A percentile compares a stretch with the other conserved stretches of the same genome.
phyloP scores from a whole-genome alignment of 1,139 yeast species.

The Lodderomyces parapsilosis region DNA sequence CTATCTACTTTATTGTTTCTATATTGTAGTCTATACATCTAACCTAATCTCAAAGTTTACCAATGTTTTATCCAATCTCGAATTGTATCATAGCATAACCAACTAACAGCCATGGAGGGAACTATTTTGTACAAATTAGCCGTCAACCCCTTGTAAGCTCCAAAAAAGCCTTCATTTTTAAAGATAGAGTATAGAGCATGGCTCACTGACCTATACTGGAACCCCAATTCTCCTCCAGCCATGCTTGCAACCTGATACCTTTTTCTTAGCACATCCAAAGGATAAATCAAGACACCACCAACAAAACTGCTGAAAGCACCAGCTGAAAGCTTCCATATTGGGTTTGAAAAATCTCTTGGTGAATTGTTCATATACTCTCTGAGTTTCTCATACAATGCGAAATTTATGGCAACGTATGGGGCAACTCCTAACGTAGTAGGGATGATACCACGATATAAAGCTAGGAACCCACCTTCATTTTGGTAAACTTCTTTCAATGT shows the following conservation, averaged over 20 bases:
- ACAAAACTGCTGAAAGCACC: constrained; percentile 71
- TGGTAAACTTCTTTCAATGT: constrained; percentile 59
- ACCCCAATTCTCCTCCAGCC: constrained; percentile 78
- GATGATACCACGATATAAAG: constrained; percentile 78
- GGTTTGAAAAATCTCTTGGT: constrained; percentile 38
- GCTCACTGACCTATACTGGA: constrained; percentile 68
- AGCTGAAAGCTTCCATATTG: constrained; percentile 61
- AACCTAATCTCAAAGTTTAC: constrained; percentile 18
- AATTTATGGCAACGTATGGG: constrained; percentile 92
- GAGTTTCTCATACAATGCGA: constrained; percentile 81
- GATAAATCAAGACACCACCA: constrained; percentile 88
- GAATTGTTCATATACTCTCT: constrained; percentile 53
- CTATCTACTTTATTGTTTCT: constrained; percentile 10
- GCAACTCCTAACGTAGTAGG: constrained; percentile 95
- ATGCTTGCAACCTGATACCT: constrained; percentile 89
- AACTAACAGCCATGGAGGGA: constrained; percentile 94
- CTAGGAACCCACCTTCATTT: constrained; percentile 79
- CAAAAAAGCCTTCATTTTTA: constrained; percentile 70
- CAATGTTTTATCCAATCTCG: constrained; percentile 39
- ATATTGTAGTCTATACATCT: constrained; percentile 9
- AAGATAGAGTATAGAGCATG: constrained; percentile 73
- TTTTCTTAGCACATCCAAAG: constrained; percentile 84
- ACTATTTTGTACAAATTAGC: constrained; percentile 90
- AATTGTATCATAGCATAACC: constrained; percentile 80
- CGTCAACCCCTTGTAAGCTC: constrained; percentile 83